phyloP scores from a whole-genome alignment of 2,329 filamentous ascomycete species.

The Berkeleyomyces rouxiae region DNA sequence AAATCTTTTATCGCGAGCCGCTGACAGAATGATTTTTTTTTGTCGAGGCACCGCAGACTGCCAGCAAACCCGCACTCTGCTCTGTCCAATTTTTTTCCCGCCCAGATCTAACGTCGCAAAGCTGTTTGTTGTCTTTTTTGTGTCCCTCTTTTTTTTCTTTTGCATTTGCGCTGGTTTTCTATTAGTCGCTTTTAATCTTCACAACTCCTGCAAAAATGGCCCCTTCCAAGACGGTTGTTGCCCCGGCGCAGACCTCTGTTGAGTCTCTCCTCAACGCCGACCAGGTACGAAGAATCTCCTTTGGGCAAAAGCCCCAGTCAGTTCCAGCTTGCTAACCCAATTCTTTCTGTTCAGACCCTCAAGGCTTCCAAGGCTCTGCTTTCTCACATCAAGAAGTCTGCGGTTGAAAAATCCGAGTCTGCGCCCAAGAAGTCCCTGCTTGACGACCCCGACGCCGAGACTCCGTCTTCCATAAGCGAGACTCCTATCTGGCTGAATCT shows the following conservation, averaged over 20 bases:
- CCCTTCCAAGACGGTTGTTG: slow-evolving; percentile 8
- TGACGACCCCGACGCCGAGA: slow-evolving; percentile 25
- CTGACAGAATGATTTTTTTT: slow-evolving; percentile 10
- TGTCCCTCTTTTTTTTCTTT: not conserved
- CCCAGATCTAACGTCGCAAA: not conserved
- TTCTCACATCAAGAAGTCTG: slow-evolving; percentile 41
- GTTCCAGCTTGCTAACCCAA: not conserved
- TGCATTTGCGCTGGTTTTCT: not conserved
- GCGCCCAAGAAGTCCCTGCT: slow-evolving; percentile 41
- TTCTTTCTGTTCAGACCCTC: slow-evolving; percentile 28
- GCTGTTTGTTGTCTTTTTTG: not conserved
- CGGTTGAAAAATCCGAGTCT: slow-evolving; percentile 29
- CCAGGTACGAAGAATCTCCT: slow-evolving; percentile 2
- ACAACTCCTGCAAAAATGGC: slow-evolving; percentile 4
- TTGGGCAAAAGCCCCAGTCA: no score
- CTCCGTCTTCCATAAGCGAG: slow-evolving; percentile 23
- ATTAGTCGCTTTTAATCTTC: not conserved
- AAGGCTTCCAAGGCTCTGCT: slow-evolving; percentile 48
- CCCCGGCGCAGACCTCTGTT: slow-evolving; percentile 6
- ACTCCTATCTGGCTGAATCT: slow-evolving; percentile 45
- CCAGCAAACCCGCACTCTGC: not conserved
- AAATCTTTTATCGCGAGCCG: slow-evolving; percentile 14
- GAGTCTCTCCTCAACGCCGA: slow-evolving; percentile 1
- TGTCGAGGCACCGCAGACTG: not conserved
- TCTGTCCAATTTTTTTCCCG: not conserved